Evolutionary conservation across 495 filamentous ascomycete genomes (phyloP), one percentile per base, ranked within the genome.

Genomic region (Hypoxylon lenormandii): DNA sequence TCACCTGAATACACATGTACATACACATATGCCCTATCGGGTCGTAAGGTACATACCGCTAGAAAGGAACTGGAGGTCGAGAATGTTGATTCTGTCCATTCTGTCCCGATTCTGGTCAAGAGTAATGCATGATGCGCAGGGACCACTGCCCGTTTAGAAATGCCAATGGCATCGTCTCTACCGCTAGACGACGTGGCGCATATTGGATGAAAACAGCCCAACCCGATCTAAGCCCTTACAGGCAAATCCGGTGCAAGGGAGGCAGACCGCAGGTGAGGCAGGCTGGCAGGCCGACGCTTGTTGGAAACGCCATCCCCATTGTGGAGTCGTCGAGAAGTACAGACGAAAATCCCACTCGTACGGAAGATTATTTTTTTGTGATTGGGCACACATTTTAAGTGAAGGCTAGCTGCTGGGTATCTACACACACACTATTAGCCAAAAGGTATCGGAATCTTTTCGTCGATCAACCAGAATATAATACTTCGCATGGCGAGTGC

Each of bases 81-180:
- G 26, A 65, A 65, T 57, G 61, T 65, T 30, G 57, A 40, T 33
- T 33, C 30, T 33, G 30, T 33, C 30, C 30, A 33, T 8, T 46
- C 16, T 61, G 30, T 30, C 37, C 67, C 57, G 5, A 52, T 65
- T 66, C 38, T 66, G 30, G 67, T 70, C 19, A 70, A 70, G 67
- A 61, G 45, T 36, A 30, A 65, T 66, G 67, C 67, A 70, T 70
- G 51, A 70, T 70, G 38, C 67, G 56, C 55, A 66, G 61, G 67
- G 67, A 57, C 67, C 48, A 70, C 43, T 64, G 15, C 66, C 66
- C 60, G 55, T 69, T 69, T 69, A 49, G 66, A 69, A 33, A 56
- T 69, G 59, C 60, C 53, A 69, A 53, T 63, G 59, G 58, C 56
- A 61, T 67, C 64, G 57, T 48, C 52, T 49, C 60, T 59, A 16